A percentile compares a stretch with the other conserved stretches of the same genome.
Conservation (phyloP, 192 early-diverging fungal species). For the Mycoemilia scoparia region DNA sequence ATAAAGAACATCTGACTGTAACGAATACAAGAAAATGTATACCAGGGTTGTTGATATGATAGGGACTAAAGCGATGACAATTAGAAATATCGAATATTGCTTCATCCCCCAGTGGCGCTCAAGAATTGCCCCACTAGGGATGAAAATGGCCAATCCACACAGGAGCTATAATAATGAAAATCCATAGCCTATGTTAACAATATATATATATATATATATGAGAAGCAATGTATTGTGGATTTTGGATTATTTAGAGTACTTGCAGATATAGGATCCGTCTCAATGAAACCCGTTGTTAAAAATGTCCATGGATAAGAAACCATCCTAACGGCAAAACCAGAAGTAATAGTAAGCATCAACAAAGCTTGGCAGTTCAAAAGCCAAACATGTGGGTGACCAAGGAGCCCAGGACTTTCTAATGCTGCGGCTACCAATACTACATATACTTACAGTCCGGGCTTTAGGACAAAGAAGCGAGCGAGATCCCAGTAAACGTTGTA, state of each 20-base stretch:
- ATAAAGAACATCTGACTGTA: constrained; percentile 1
- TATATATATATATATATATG: too few species aligned
- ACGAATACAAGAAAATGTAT: constrained; percentile 3
- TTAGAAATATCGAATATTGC: constrained; percentile 51
- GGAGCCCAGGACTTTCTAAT: background rate
- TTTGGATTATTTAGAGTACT: too few species aligned
- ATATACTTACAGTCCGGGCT: constrained; percentile 6
- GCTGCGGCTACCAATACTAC: background rate
- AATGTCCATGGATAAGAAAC: constrained; percentile 24
- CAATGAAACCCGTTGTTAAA: constrained; percentile 12
- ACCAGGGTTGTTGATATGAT: constrained; percentile 21
- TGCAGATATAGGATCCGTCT: constrained; percentile 16
- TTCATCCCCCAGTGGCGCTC: constrained; percentile 69
- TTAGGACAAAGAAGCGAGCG: constrained; percentile 17
- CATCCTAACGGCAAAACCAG: constrained; percentile 4
- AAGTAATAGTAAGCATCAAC: background rate
- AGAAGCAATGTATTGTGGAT: too few species aligned
- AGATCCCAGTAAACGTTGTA: constrained; percentile 7
- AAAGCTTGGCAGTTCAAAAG: background rate
- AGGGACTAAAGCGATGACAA: constrained; percentile 24
- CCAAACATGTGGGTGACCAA: background rate
- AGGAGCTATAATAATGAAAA: constrained; percentile 8
- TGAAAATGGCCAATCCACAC: constrained; percentile 8
- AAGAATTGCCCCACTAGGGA: constrained; percentile 49
- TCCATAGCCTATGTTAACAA: too few species aligned